Base-by-base conservation (phyloP, 2,329 filamentous ascomycete genomes). In the Diaporthe batatas region DNA sequence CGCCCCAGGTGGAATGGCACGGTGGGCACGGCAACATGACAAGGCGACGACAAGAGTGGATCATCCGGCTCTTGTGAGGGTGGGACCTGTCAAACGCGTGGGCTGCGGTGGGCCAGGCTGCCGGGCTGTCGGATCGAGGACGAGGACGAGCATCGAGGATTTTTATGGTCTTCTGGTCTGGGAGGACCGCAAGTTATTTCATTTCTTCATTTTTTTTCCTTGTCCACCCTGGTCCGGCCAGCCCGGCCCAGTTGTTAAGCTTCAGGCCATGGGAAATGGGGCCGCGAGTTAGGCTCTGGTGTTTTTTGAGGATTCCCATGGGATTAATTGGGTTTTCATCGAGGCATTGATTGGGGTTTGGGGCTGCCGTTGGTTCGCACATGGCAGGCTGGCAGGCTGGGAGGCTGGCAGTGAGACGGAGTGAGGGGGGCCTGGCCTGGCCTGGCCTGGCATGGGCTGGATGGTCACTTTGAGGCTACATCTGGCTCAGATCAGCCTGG, bases 251-350 rank as follows among this genome's bases (percentile, higher is more conserved):
- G 4, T 42, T 16, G 6, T 42, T 42, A 18, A 42, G 39, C 39
- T 42, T 18, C 16, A 42, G 12, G 16, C 39, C 18, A 42, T 42
- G 39, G 8, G 29, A 36, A 6, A 36, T 42, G 23, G 14, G 18
- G 3, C 21, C n/a, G 36, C 11, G 36, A 12, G 10, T 36, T 6
- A 42, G 58, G 25, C 42, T 49, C 29, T 42, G 29, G 42, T 62
- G 29, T 49, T 16, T n/a, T 49, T 53, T 16, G 25, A 53, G 47
- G 53, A 36, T 21, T 25, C 7, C 62, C 62, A 67, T 53, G 62
- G 25, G 23, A 36, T 65, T 25, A 39, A 39, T 67, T 53, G 47
- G 62, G 62, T 67, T 67, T 67, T 36, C 47, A 67, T 67, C 14
- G 47, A 53, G 32, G 32, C 32, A 51, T 47, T 29, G 49, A 6